Percentiles rank a stretch among this genome's conserved stretches.
These are phyloP conservation scores for Cyclotella kingstonii DNA, from an alignment of 108 stramenopile genomes.

Conservation along the genomic window DNA sequence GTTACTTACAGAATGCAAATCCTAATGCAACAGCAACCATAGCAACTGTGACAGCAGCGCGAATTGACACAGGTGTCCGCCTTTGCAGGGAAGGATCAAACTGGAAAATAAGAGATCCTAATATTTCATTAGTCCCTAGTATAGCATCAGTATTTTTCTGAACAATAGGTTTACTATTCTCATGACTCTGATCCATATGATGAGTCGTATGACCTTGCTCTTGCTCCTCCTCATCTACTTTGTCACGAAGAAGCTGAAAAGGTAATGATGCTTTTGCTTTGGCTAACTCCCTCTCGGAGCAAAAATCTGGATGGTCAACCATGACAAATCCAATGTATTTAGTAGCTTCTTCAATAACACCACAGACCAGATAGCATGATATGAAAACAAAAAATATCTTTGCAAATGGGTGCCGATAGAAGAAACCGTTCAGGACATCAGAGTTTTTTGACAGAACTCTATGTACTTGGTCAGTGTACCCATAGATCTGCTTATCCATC, in stretches of 20 bases:
- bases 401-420: constrained; percentile 52
- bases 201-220: too few relatives aligned
- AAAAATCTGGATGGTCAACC: constrained; percentile 85
- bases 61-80: constrained; percentile 30
- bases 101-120: too few relatives aligned
- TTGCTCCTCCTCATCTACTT: constrained; percentile 23
- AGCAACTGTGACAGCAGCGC: constrained; percentile 68
- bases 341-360: constrained; percentile 72
- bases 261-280: constrained; percentile 40
- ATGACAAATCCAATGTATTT: constrained; percentile 78
- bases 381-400: constrained; percentile 61
- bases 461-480: neutral
- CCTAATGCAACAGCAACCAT: constrained; percentile 82
- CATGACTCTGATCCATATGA: constrained; percentile 25
- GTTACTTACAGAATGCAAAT: constrained; percentile 68
- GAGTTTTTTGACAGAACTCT: constrained; percentile 17
- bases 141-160: constrained; percentile 7
- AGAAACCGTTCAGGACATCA: constrained; percentile 39
- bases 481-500: constrained; percentile 6
- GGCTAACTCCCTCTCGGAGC: constrained; percentile 49
- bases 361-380: constrained; percentile 60
- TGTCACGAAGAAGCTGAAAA: constrained; percentile 7
- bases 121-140: constrained; percentile 7
- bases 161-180: constrained; percentile 3
- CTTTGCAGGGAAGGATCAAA: constrained; percentile 26